phyloP scores from a whole-genome alignment of 345 rosid species.

The Bretschneidera sinensis region DNA sequence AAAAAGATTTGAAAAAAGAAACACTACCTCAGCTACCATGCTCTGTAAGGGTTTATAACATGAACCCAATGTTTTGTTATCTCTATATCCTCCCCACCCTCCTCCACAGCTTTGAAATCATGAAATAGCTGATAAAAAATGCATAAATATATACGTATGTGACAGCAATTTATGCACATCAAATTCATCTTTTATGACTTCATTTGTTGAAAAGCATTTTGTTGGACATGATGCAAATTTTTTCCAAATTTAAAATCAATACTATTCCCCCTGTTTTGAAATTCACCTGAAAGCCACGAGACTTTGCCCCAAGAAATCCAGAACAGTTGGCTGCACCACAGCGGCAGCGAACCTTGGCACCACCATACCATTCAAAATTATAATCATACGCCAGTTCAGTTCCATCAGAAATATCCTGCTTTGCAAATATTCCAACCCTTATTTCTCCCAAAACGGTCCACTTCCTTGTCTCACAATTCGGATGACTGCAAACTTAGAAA shows the following conservation, averaged over 20 bases:
- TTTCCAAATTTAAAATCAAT: slow-evolving; percentile 2
- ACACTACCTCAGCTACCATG: neutral
- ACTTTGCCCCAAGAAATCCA: slow-evolving; percentile 97
- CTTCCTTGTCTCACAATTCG: slow-evolving; percentile 98
- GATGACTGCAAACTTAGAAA: slow-evolving; percentile 50
- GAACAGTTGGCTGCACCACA: slow-evolving; percentile 87
- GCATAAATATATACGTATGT: no score
- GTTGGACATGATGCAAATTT: no score
- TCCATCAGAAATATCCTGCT: slow-evolving; percentile 57
- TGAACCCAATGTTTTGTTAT: no score
- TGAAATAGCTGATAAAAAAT: no score
- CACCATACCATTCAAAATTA: slow-evolving; percentile 97
- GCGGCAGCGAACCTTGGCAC: slow-evolving; percentile 91
- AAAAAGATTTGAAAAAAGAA: no score
- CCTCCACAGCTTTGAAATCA: no score
- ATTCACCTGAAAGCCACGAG: slow-evolving; percentile 93
- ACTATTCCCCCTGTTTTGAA: slow-evolving; percentile 3
- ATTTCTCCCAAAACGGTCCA: slow-evolving; percentile 91
- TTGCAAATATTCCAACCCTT: slow-evolving; percentile 95
- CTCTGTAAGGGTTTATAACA: neutral
- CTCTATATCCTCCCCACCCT: neutral
- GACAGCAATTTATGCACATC: no score
- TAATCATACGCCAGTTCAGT: slow-evolving; percentile 83
- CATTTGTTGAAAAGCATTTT: neutral
- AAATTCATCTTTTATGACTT: no score